Conservation (phyloP, 148 eudicot species). For the Rhododendron ovatum region DNA sequence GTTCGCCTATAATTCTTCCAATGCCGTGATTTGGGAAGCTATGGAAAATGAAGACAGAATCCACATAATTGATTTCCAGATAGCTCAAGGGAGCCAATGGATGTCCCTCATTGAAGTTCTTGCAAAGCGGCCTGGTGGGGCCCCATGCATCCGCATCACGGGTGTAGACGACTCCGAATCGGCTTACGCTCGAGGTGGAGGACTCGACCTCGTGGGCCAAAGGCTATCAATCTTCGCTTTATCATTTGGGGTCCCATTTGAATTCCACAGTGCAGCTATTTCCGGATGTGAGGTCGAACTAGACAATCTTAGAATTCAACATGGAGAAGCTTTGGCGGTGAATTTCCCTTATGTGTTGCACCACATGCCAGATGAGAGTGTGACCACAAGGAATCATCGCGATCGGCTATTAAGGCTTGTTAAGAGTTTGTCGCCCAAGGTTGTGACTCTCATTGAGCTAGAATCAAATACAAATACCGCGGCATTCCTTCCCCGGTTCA, state of each 20-base stretch:
- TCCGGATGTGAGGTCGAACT: conserved; percentile 17
- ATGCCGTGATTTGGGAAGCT: conserved; percentile 17
- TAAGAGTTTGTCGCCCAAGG: conserved; percentile 16
- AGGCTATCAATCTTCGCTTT: conserved; percentile 5
- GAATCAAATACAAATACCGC: conserved; percentile 18
- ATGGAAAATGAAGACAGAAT: conserved; percentile 11
- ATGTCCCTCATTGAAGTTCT: conserved; percentile 14
- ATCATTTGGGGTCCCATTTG: conserved; percentile 10
- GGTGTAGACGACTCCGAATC: conserved; percentile 21
- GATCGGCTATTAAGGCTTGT: conserved; percentile 19
- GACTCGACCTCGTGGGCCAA: conserved; percentile 13
- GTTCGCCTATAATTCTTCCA: conserved; percentile 20
- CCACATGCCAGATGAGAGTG: conserved; percentile 23
- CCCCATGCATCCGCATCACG: conserved; percentile 16
- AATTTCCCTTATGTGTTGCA: conserved; percentile 19
- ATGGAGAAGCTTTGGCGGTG: conserved; percentile 19
- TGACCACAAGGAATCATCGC: conserved; percentile 18
- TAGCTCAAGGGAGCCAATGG: conserved; percentile 21
- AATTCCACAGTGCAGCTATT: conserved; percentile 11
- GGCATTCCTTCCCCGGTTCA: conserved; percentile 14
- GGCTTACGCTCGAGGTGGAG: conserved; percentile 18
- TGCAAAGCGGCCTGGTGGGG: conserved; percentile 17
- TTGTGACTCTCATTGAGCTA: conserved; percentile 16
- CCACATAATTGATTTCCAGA: conserved; percentile 16
- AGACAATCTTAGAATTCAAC: conserved; percentile 5